Percentiles rank a stretch among this genome's conserved stretches.
Evolutionary conservation across 306 rosid species (phyloP).

Genomic region (Acacia crassicarpa): DNA sequence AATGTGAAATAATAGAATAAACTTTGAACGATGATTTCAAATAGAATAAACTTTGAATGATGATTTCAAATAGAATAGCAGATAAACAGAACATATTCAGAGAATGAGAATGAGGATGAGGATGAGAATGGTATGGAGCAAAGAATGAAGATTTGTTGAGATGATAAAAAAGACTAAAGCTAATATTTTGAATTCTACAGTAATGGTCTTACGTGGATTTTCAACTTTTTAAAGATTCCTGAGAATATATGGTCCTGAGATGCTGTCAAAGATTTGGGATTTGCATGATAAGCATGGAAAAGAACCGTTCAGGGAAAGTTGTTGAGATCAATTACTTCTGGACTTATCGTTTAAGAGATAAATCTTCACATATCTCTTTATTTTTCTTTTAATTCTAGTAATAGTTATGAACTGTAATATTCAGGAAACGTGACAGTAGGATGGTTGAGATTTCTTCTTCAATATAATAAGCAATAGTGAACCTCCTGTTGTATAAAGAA

Average conservation of each 20-base stretch:
- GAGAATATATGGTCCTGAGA: not conserved
- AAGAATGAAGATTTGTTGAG: conserved; percentile 7
- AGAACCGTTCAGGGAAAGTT: not conserved
- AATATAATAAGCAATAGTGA: not conserved
- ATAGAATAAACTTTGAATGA: conserved; percentile 25
- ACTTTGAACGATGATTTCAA: conserved; percentile 28
- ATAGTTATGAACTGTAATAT: not conserved
- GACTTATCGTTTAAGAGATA: not conserved
- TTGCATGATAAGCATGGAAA: not conserved
- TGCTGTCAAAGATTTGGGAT: not conserved
- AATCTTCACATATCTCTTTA: not conserved
- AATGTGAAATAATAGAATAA: not conserved
- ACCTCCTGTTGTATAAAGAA: not conserved
- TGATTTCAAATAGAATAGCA: conserved; percentile 4
- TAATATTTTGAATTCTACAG: not conserved
- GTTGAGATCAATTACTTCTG: not conserved
- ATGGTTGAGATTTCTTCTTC: not conserved
- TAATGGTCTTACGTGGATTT: conserved; percentile 6
- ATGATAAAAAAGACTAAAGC: not conserved
- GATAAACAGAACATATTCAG: conserved; percentile 29
- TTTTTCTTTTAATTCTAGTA: not conserved
- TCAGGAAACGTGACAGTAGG: not conserved
- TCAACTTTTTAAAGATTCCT: not conserved
- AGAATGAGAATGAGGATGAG: conserved; percentile 33
- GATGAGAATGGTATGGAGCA: conserved; percentile 31